Evolutionary conservation across 805 yeast species (phyloP).

Genomic region (Saccharomycopsis sp.): DNA sequence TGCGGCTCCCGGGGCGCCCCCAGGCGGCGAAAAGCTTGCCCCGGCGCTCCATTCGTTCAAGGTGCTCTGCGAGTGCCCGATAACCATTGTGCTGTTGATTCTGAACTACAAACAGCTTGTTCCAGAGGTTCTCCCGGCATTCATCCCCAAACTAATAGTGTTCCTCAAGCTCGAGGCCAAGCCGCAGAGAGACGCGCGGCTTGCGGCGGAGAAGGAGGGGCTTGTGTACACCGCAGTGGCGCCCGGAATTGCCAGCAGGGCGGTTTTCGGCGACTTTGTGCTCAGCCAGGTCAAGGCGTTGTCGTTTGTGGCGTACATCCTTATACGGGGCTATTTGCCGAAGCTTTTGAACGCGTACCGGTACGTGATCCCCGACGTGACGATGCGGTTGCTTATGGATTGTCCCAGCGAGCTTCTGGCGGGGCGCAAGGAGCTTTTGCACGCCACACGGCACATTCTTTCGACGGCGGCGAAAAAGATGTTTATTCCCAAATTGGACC

Average conservation of each 20-base stretch:
- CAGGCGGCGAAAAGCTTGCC: constrained; percentile 20
- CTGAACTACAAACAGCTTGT: constrained; percentile 78
- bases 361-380: constrained; percentile 73
- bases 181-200: constrained; percentile 66
- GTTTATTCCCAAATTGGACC: constrained; percentile 79
- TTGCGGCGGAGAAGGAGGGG: constrained; percentile 46
- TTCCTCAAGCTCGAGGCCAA: constrained; percentile 73
- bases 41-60: constrained; percentile 66
- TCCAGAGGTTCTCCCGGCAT: constrained; percentile 60
- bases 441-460: constrained; percentile 88
- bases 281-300: constrained; percentile 94
- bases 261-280: constrained; percentile 80
- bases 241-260: constrained; percentile 66
- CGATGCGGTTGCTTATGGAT: constrained; percentile 80
- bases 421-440: constrained; percentile 86
- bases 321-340: constrained; percentile 74
- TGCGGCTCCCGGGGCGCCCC: constrained; percentile 5
- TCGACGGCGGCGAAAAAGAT: constrained; percentile 79
- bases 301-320: constrained; percentile 87
- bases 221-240: constrained; percentile 64
- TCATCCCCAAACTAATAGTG: constrained; percentile 75
- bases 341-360: constrained; percentile 54
- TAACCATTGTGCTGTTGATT: constrained; percentile 86
- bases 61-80: constrained; percentile 93
- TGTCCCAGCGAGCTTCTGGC: constrained; percentile 91